phyloP scores from a whole-genome alignment of 2,329 filamentous ascomycete species.

The Leptographium wingfieldii region DNA sequence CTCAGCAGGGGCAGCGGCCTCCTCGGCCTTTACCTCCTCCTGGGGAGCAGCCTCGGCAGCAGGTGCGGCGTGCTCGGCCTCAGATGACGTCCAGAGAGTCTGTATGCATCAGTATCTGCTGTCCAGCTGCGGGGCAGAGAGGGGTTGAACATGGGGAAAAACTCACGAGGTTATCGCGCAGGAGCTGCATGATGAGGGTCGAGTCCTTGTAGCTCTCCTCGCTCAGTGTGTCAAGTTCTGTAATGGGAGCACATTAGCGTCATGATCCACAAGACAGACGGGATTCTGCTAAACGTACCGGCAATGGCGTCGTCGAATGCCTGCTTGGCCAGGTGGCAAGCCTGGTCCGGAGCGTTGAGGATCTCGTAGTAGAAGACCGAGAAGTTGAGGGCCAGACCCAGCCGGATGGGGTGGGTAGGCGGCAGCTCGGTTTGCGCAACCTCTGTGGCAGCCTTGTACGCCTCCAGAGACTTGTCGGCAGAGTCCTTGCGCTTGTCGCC shows the following conservation, averaged over 20 bases:
- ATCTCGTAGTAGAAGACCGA: constrained; percentile 99
- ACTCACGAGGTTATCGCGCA: constrained; percentile 86
- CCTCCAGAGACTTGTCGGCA: constrained; percentile 87
- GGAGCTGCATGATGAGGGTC: constrained; percentile 96
- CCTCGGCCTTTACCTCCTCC: constrained; percentile 43
- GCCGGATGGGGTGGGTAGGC: constrained; percentile 84
- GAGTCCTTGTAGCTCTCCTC: constrained; percentile 99
- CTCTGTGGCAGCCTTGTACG: constrained; percentile 89
- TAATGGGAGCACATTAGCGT: constrained; percentile 13
- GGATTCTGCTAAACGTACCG: constrained; percentile 23
- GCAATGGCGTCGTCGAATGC: constrained; percentile 96
- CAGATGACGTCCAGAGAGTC: constrained; percentile 99
- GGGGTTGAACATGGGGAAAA: constrained; percentile 15
- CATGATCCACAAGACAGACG: neutral
- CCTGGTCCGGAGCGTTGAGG: constrained; percentile 94
- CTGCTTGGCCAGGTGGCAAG: constrained; percentile 94
- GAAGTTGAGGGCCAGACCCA: constrained; percentile 88
- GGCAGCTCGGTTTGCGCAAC: constrained; percentile 81
- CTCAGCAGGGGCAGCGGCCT: constrained; percentile 31
- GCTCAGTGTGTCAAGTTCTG: constrained; percentile 89
- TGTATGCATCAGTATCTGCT: constrained; percentile 21
- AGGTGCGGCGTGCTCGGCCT: constrained; percentile 68
- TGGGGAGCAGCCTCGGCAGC: constrained; percentile 38
- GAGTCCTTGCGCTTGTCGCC: constrained; percentile 92
- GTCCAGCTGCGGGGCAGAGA: neutral